phyloP scores from a whole-genome alignment of 2,329 filamentous ascomycete species.

The Pezicula radicicola region DNA sequence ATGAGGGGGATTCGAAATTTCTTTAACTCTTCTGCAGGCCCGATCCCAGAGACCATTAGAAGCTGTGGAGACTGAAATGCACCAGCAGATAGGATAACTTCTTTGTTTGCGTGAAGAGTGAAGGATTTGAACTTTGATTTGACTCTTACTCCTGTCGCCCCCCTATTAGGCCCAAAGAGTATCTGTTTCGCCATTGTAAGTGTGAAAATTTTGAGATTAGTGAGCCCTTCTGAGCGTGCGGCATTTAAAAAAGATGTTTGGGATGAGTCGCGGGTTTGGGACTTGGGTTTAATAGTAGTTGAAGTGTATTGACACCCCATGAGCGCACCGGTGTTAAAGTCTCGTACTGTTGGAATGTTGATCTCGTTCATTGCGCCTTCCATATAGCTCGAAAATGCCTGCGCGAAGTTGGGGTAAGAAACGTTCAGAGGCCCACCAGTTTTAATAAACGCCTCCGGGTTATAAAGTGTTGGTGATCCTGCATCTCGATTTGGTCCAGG shows the following conservation, averaged over 20 bases:
- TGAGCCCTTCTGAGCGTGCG: constrained; percentile 13
- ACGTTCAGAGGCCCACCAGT: constrained; percentile 30
- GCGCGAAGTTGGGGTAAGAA: no score
- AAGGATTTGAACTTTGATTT: constrained; percentile 9
- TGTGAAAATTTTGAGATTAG: constrained; percentile 36
- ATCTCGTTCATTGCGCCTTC: constrained; percentile 37
- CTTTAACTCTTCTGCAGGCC: constrained; percentile 37
- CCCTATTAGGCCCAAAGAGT: constrained; percentile 37
- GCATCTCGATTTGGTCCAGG: constrained; percentile 24
- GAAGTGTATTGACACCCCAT: constrained; percentile 33
- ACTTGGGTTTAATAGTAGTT: constrained; percentile 27
- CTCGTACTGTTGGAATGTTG: constrained; percentile 33
- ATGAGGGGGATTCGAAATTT: constrained; percentile 40
- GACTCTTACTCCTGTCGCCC: constrained; percentile 38
- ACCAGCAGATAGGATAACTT: constrained; percentile 13
- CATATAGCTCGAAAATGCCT: constrained; percentile 26
- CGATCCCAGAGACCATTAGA: constrained; percentile 46
- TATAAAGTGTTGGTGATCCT: constrained; percentile 25
- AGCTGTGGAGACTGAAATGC: constrained; percentile 47
- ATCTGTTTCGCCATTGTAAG: constrained; percentile 42
- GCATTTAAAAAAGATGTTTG: constrained; percentile 33
- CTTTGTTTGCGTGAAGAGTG: constrained; percentile 13
- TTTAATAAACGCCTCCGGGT: constrained; percentile 27
- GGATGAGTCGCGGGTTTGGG: constrained; percentile 30
- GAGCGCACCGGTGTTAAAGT: constrained; percentile 39